A percentile compares a stretch with the other conserved stretches of the same genome.
phyloP scores from a whole-genome alignment of 2,329 filamentous ascomycete genomes.

The Sporothrix euskadiensis region DNA sequence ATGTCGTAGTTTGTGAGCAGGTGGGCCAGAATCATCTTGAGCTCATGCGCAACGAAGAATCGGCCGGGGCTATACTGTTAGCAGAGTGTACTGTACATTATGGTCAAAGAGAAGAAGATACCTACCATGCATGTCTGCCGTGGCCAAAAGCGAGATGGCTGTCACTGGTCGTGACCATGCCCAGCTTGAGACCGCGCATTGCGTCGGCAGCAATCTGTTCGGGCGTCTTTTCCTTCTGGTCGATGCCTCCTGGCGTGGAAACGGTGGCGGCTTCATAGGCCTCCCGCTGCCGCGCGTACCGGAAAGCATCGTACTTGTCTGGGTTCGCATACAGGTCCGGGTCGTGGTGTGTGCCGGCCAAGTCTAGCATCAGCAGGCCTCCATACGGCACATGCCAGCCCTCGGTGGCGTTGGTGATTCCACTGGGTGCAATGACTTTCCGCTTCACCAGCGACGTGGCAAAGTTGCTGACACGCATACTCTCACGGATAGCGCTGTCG shows the following conservation, averaged over 20 bases:
- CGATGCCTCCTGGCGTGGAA: neutral
- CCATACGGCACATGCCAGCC: constrained; percentile 50
- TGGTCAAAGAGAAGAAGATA: neutral
- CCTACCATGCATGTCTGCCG: constrained; percentile 54
- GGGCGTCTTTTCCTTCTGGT: neutral
- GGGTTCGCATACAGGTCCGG: constrained; percentile 47
- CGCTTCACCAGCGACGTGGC: constrained; percentile 49
- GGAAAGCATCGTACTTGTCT: constrained; percentile 50
- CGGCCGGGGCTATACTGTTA: constrained; percentile 47
- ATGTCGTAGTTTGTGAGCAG: constrained; percentile 56
- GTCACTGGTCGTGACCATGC: constrained; percentile 56
- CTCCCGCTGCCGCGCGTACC: constrained; percentile 49
- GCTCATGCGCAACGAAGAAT: constrained; percentile 57
- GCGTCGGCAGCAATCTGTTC: constrained; percentile 39
- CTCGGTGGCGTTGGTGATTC: constrained; percentile 43
- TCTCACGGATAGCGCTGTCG: constrained; percentile 57
- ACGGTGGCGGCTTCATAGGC: constrained; percentile 39
- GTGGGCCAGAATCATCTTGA: constrained; percentile 56
- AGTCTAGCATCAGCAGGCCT: constrained; percentile 46
- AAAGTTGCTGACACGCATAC: constrained; percentile 52
- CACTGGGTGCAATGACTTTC: constrained; percentile 46
- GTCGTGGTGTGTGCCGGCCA: constrained; percentile 51
- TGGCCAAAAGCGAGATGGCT: constrained; percentile 58
- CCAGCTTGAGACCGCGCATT: constrained; percentile 45
- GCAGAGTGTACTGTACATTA: neutral